Conservation (phyloP, 345 rosid species). For the Hibiscus tridactylites region DNA sequence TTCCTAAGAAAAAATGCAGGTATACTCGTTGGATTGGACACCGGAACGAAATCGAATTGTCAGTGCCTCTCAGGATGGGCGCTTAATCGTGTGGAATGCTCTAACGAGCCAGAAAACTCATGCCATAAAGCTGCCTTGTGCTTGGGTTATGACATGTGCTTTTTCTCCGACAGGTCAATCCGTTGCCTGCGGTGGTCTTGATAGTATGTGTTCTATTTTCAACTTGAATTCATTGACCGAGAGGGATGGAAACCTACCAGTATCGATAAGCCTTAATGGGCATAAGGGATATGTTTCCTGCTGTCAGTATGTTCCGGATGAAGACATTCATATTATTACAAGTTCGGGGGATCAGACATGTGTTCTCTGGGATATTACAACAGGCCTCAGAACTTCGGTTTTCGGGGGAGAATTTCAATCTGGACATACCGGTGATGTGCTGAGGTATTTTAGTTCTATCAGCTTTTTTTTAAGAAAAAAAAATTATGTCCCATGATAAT, state of each 20-base stretch:
- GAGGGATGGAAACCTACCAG: conserved; percentile 71
- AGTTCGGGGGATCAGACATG: conserved; percentile 93
- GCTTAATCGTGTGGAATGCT: conserved; percentile 94
- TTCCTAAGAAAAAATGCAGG: conserved; percentile 34
- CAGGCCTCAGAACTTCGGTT: conserved; percentile 89
- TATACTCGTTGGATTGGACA: conserved; percentile 90
- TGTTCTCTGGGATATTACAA: conserved; percentile 86
- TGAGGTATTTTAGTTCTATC: conserved; percentile 41
- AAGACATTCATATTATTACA: conserved; percentile 76
- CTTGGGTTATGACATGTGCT: conserved; percentile 99
- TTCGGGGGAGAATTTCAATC: conserved; percentile 98
- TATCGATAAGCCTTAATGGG: conserved; percentile 73
- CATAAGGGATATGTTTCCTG: conserved; percentile 90
- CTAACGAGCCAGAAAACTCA: conserved; percentile 95
- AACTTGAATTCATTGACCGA: conserved; percentile 80
- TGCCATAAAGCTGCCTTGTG: conserved; percentile 90
- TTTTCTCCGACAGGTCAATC: conserved; percentile 90
- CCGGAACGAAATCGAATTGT: conserved; percentile 77
- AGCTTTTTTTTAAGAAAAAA: neutral
- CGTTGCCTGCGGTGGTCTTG: conserved; percentile 97
- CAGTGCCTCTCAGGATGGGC: conserved; percentile 94
- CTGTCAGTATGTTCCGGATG: conserved; percentile 91
- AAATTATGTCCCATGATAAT: neutral
- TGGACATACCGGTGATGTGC: conserved; percentile 91
- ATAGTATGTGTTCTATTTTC: conserved; percentile 86